Evolutionary conservation across 805 yeast genomes (phyloP).

Genomic region (Scheffersomyces lignosus): DNA sequence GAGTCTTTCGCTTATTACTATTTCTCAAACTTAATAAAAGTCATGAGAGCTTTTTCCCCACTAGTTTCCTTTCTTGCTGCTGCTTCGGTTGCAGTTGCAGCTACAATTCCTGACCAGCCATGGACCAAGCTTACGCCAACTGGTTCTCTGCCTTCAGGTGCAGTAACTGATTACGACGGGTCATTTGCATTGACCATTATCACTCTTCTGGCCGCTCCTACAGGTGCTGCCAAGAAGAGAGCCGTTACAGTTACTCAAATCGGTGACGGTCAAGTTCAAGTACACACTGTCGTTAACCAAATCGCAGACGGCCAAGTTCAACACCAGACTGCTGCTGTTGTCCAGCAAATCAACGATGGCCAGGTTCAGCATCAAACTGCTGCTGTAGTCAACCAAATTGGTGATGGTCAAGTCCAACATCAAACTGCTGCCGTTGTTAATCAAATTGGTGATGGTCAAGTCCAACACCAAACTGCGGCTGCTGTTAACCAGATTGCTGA

Average conservation of each 20-base stretch:
- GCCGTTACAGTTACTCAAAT: conserved; percentile 20
- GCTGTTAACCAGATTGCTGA: conserved; percentile 27
- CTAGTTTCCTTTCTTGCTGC: background rate
- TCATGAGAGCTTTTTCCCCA: background rate
- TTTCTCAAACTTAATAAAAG: no score
- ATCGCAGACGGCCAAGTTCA: conserved; percentile 34
- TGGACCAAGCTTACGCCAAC: conserved; percentile 34
- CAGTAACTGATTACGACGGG: conserved; percentile 27
- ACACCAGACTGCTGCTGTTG: conserved; percentile 26
- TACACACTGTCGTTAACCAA: conserved; percentile 33
- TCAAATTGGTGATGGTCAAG: conserved; percentile 44
- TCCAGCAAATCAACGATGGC: conserved; percentile 37
- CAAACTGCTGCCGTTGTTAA: conserved; percentile 37
- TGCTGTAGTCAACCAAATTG: conserved; percentile 24
- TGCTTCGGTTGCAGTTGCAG: conserved; percentile 17
- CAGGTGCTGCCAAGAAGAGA: conserved; percentile 6
- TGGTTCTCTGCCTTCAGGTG: conserved; percentile 23
- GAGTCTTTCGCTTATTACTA: no score
- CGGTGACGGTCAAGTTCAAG: conserved; percentile 62
- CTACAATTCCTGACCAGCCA: conserved; percentile 25
- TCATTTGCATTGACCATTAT: conserved; percentile 32
- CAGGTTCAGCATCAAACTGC: conserved; percentile 26
- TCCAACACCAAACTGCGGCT: conserved; percentile 19
- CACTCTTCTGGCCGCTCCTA: conserved; percentile 17
- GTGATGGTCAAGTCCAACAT: conserved; percentile 34